A percentile compares a stretch with the other conserved stretches of the same genome.
These are phyloP conservation scores for Pseudozyma sp. DNA, from an alignment of 1,284 basidiomycete species.

Conservation along the genomic window DNA sequence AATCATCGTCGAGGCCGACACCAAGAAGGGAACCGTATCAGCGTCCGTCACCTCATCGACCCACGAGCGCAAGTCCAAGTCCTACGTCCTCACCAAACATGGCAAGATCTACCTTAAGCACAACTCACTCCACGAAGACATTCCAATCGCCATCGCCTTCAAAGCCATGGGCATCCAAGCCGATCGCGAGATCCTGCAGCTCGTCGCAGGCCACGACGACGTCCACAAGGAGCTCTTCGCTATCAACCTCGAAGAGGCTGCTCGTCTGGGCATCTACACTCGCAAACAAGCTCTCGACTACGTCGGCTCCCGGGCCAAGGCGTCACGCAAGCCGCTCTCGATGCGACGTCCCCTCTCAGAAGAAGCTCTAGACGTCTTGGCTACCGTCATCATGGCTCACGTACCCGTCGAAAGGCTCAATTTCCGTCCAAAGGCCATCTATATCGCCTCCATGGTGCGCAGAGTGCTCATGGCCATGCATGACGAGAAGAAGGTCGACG, in stretches of 20 bases:
- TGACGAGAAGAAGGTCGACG: conserved; percentile 96
- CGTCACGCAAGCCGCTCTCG: conserved; percentile 77
- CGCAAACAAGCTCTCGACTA: conserved; percentile 94
- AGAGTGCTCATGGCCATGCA: conserved; percentile 96
- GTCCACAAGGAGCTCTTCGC: conserved; percentile 89
- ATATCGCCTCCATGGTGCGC: conserved; percentile 97
- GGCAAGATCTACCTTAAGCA: conserved; percentile 92
- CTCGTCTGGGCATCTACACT: conserved; percentile 78
- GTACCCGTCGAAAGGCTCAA: conserved; percentile 91
- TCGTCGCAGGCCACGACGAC: conserved; percentile 93
- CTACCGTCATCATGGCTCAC: conserved; percentile 96
- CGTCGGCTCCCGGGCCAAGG: conserved; percentile 91
- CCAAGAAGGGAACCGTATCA: conserved; percentile 89
- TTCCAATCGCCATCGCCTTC: conserved; percentile 94
- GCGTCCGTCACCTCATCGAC: conserved; percentile 95
- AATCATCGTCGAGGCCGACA: conserved; percentile 87
- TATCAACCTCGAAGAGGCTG: conserved; percentile 92
- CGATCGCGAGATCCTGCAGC: conserved; percentile 95
- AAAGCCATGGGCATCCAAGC: conserved; percentile 91
- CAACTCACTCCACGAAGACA: conserved; percentile 96
- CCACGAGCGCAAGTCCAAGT: conserved; percentile 98
- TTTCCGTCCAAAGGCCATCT: conserved; percentile 94
- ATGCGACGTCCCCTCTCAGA: conserved; percentile 88
- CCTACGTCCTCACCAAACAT: conserved; percentile 94
- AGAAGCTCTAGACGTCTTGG: conserved; percentile 93